Base-by-base conservation (phyloP, 768 basidiomycete genomes). In the Leccinum uliginosum region DNA sequence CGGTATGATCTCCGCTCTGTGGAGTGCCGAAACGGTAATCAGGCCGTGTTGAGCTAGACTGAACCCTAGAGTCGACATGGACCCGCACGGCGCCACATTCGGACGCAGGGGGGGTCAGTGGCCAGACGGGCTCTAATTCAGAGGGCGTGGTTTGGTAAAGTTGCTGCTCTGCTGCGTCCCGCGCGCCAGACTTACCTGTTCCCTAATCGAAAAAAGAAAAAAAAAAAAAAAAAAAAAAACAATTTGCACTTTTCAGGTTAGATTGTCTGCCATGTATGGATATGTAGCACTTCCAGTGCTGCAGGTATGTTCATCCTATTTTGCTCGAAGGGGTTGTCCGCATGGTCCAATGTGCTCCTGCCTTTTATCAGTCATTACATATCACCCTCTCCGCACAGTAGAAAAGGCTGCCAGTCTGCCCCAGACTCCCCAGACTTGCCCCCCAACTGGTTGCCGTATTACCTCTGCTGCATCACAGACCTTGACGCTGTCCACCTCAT, bases 181-280 rank as follows among this genome's bases (percentile, higher is more conserved):
- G 38, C 47, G 57, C 61, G 50, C 57, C 24, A 48, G 54, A 50
- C 60, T 57, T 46, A 64, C 53, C 53, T 59, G 56, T 62, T 53
- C 60, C 67, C 62, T 60, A 67, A 59, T 66, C 58, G 5, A 47
- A 9, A 12, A n/a, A 40, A 8, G n/a, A 46, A 11, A 17, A 10
- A 32, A 11, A 11, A 29, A 30, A 34, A 34, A 34, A 34, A 34
- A 32, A 32, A 34, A 35, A 35, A 35, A 7, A 15, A 40, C 57
- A 67, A 71, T 71, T 67, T 73, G 38, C 59, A 72, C 70, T 56
- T 67, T 69, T 73, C 52, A 32, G 70, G 70, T 50, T 73, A 71
- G 61, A 71, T 71, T 72, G 61, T 56, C 50, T 50, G 11, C 64
- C 64, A 46, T 52, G 51, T 71, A 64, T 61, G 66, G 64, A 54